Conservation (phyloP, 495 filamentous ascomycete genomes). For the Lasiosphaeris hirsuta region DNA sequence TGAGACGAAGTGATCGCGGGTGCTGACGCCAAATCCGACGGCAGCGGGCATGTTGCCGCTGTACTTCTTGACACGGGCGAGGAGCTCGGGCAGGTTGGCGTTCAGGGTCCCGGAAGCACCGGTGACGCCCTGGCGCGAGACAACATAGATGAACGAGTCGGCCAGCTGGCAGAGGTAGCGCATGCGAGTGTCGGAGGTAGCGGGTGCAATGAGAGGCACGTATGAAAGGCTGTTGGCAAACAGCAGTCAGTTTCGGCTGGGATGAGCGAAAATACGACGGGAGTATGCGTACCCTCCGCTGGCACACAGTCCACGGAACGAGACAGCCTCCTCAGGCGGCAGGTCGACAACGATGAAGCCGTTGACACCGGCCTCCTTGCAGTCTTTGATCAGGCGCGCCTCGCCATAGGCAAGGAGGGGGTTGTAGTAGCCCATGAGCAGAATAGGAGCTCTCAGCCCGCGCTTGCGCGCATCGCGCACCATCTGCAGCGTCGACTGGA, state of each 20-base stretch:
- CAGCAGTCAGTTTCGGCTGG: not conserved
- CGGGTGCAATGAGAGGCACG: slow-evolving; percentile 89
- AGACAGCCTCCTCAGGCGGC: slow-evolving; percentile 92
- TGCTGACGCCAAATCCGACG: slow-evolving; percentile 94
- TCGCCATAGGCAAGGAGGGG: slow-evolving; percentile 91
- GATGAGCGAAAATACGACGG: not conserved
- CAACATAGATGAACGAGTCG: slow-evolving; percentile 99
- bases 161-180: slow-evolving; percentile 94
- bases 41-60: slow-evolving; percentile 88
- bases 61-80: slow-evolving; percentile 83
- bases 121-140: slow-evolving; percentile 95
- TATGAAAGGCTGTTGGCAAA: slow-evolving; percentile 66
- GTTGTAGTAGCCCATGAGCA: slow-evolving; percentile 99
- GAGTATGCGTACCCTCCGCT: slow-evolving; percentile 56
- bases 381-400: slow-evolving; percentile 80
- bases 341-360: slow-evolving; percentile 98
- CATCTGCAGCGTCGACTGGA: slow-evolving; percentile 71
- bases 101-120: slow-evolving; percentile 83
- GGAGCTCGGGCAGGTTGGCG: slow-evolving; percentile 70
- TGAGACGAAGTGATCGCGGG: slow-evolving; percentile 85
- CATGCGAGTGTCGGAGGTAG: slow-evolving; percentile 90
- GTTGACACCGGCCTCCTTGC: slow-evolving; percentile 82
- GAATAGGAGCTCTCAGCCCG: slow-evolving; percentile 74
- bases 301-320: slow-evolving; percentile 81
- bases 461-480: slow-evolving; percentile 69